These are phyloP conservation scores for Conticribra weissflogii DNA, from an alignment of 108 stramenopile genomes.

Conservation along the genomic window DNA sequence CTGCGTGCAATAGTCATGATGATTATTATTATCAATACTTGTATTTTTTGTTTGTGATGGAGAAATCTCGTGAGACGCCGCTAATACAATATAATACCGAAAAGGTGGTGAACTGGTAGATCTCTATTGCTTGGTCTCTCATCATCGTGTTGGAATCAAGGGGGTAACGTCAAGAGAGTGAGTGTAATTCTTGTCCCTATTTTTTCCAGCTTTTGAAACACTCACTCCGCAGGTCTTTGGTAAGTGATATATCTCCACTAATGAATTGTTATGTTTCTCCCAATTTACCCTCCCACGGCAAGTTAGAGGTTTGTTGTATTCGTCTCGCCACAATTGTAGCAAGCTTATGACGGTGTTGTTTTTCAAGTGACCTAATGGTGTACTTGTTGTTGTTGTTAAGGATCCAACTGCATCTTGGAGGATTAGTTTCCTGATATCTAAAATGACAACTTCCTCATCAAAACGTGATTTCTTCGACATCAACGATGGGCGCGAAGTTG, in stretches of 20 bases:
- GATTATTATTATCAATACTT: too few species aligned
- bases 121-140: too few species aligned
- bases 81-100: too few species aligned
- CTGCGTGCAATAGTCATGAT: too few species aligned
- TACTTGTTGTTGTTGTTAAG: not conserved
- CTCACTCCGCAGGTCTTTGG: slow-evolving; percentile 35
- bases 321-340: not conserved
- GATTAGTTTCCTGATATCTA: slow-evolving; percentile 20
- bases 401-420: not conserved
- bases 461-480: not conserved
- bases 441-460: slow-evolving; percentile 20
- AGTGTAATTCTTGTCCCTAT: not conserved
- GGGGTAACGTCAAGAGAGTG: not conserved
- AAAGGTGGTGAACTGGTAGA: too few species aligned
- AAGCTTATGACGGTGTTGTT: not conserved
- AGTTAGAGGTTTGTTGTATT: slow-evolving; percentile 15
- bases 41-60: too few species aligned
- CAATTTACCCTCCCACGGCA: slow-evolving; percentile 43
- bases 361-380: not conserved
- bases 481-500: not conserved
- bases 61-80: too few species aligned
- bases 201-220: not conserved
- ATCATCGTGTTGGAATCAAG: too few species aligned
- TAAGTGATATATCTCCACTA: slow-evolving; percentile 38
- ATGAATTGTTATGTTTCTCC: slow-evolving; percentile 32